These are phyloP conservation scores for Phytophthora vignae DNA, from an alignment of 352 stramenopile species.

Conservation along the genomic window DNA sequence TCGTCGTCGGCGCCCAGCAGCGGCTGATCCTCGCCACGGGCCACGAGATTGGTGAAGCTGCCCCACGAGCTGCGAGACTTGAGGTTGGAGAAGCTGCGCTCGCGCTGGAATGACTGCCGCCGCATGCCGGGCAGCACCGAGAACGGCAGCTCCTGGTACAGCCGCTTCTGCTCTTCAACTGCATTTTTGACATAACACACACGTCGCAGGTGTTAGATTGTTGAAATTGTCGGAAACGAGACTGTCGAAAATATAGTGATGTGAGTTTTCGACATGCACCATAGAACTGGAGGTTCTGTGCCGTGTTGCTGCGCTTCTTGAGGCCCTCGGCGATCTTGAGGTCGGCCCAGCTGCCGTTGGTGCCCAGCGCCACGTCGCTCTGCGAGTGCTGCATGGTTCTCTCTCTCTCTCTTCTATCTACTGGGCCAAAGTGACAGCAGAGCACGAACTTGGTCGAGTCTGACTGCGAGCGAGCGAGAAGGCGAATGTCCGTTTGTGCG, in stretches of 20 bases:
- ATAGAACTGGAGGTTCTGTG: conserved; percentile 84
- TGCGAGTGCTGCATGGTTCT: conserved; percentile 71
- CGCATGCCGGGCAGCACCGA: conserved; percentile 77
- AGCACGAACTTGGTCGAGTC: too few relatives aligned
- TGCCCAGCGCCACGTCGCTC: conserved; percentile 73
- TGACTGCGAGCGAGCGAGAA: conserved; percentile 17
- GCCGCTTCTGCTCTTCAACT: conserved; percentile 78
- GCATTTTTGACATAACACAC: conserved; percentile 10
- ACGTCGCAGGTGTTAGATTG: conserved; percentile 17
- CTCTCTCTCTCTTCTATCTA: neutral
- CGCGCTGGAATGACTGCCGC: conserved; percentile 74
- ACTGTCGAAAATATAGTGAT: neutral
- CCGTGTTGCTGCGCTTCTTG: conserved; percentile 82
- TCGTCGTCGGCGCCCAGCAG: conserved; percentile 62
- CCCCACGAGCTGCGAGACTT: conserved; percentile 69
- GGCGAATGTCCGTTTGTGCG: conserved; percentile 32
- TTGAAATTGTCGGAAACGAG: neutral
- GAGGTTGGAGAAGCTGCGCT: conserved; percentile 76
- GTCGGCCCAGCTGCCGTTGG: conserved; percentile 71
- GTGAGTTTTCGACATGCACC: conserved; percentile 32
- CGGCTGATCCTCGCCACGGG: conserved; percentile 75
- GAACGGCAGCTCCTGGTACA: conserved; percentile 81
- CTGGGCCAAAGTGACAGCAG: too few relatives aligned
- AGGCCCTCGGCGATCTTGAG: conserved; percentile 74
- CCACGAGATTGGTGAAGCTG: conserved; percentile 63